A percentile compares a stretch with the other conserved stretches of the same genome.
These are phyloP conservation scores for Penicillium daleae DNA, from an alignment of 495 filamentous ascomycete species.

Conservation along the genomic window DNA sequence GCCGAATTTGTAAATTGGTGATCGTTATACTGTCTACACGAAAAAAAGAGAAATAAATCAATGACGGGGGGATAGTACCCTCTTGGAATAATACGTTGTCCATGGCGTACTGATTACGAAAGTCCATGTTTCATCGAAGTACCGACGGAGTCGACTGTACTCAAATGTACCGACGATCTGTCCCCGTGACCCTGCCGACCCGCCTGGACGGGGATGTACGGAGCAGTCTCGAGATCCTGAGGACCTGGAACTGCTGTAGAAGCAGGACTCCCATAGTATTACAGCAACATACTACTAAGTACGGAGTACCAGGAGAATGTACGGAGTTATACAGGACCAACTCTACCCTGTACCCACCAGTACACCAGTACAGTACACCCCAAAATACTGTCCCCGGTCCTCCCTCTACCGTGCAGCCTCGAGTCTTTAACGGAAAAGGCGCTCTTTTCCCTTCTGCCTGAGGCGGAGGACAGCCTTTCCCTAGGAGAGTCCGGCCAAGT, in stretches of 20 bases:
- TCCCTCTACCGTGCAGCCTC: conserved; percentile 10
- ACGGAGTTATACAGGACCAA: conserved; percentile 16
- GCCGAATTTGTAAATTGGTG: no score
- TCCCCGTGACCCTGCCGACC: conserved; percentile 1
- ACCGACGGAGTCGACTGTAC: background rate
- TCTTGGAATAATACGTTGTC: background rate
- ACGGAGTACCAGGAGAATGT: no score
- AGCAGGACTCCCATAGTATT: no score
- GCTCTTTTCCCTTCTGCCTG: background rate
- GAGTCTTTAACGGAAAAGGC: background rate
- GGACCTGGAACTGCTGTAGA: background rate
- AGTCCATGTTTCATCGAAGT: background rate
- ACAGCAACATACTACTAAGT: no score
- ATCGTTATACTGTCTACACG: no score
- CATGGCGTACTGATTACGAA: background rate
- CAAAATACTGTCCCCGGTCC: conserved; percentile 25
- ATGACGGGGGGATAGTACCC: background rate
- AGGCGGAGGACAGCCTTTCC: no score
- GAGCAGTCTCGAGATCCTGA: background rate
- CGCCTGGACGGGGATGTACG: conserved; percentile 4
- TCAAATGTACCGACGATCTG: conserved; percentile 6
- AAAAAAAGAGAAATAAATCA: background rate
- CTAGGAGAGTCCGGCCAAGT: conserved; percentile 2
- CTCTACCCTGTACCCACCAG: conserved; percentile 33
- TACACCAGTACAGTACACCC: conserved; percentile 6